Evolutionary conservation across 2,329 filamentous ascomycete species (phyloP), one percentile per base, ranked within the genome.

Genomic region (Hypoxylon sp.): DNA sequence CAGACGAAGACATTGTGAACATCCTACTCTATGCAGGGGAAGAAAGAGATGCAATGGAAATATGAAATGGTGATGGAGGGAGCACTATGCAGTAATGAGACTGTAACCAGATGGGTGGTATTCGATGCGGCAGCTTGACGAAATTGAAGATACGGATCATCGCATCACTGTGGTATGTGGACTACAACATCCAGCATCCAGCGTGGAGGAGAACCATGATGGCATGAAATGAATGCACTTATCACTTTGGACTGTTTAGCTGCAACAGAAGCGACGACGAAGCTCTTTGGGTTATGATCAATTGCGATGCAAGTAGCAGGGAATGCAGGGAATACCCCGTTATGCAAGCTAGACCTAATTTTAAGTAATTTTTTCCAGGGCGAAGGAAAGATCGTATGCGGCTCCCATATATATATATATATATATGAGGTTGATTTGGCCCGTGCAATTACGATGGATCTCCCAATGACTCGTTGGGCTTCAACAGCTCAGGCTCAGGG

Each of bases 1-100:
- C 20, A 56, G 53, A 58, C 55, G 58, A 62, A 59, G 50, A 58
- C 66, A 74, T 73, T 53, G 67, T 71, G 61, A 74, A 71, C 70
- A 71, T 22, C 55, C 49, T 50, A 59, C 66, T 44, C 28, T 30
- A 63, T 28, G 50, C 28, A 30, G 44, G 34, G 32, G 34, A 20
- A 43, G 50, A 17, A 13, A 17, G 37, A 41, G 4, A 41, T 41
- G 37, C 8, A 41, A 19, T 19, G 37, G 13, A 22, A 22, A 32
- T 47, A 30, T 30, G 20, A 46, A 32, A 52, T 37, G 55, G 55
- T 19, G n/a, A 32, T 41, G 20, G 48, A 20, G 41, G 54, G 41
- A 53, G 11, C 20, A 47, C 7, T 8, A 24, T 15, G 41, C 17
- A 28, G 34, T 41, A 19, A 47, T 28, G 44, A 50, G 43, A 43